Conservation (phyloP, 257 asterid genomes). For the Anisodus tanguticus region DNA sequence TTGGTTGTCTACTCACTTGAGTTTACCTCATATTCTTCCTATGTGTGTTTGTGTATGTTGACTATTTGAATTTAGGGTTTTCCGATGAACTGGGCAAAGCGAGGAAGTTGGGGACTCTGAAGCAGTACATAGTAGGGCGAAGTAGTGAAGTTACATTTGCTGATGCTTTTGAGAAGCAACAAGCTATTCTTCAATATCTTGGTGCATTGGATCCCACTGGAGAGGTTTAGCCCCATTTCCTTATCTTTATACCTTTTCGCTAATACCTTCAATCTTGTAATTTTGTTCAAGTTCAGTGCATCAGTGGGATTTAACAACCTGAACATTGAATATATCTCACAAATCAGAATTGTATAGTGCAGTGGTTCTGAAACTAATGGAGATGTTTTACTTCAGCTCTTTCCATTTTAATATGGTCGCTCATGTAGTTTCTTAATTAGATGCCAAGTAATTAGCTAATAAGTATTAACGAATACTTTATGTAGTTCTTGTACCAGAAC, state of each 20-base stretch:
- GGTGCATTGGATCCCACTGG: conserved; percentile 82
- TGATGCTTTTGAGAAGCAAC: conserved; percentile 78
- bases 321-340: neutral
- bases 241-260: neutral
- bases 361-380: neutral
- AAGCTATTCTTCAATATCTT: conserved; percentile 73
- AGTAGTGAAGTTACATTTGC: conserved; percentile 73
- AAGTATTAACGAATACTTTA: neutral
- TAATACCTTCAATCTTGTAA: neutral
- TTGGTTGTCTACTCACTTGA: neutral
- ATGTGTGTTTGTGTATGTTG: neutral
- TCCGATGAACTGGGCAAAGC: conserved; percentile 86
- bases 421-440: neutral
- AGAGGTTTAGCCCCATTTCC: conserved; percentile 51
- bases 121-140: conserved; percentile 75
- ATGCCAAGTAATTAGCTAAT: neutral
- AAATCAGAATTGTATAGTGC: neutral
- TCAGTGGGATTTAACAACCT: neutral
- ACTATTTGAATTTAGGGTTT: conserved; percentile 50
- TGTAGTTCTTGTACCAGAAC: neutral
- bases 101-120: conserved; percentile 67
- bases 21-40: conserved; percentile 32
- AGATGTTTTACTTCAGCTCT: neutral
- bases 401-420: neutral
- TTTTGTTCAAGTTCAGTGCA: neutral